phyloP scores from a whole-genome alignment of 2,329 filamentous ascomycete genomes.

The Hymenoscyphus fraxineus region DNA sequence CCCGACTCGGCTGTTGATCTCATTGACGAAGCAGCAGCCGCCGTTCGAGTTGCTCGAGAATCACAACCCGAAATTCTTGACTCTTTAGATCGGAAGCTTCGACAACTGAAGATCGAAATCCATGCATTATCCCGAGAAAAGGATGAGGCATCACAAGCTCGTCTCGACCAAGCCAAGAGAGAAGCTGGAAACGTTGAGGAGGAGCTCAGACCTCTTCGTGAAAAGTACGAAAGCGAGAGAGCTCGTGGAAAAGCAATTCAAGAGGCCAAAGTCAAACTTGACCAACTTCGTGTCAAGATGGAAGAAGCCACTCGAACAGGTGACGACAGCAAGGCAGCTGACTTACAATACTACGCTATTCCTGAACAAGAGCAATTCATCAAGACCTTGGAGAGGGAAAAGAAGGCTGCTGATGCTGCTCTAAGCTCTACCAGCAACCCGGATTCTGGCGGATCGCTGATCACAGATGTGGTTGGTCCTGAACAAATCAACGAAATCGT shows the following conservation, averaged over 20 bases:
- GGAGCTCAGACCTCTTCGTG: constrained; percentile 83
- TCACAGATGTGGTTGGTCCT: constrained; percentile 90
- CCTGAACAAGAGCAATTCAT: constrained; percentile 84
- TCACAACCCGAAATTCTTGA: constrained; percentile 96
- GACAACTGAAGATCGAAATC: constrained; percentile 95
- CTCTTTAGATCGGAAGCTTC: constrained; percentile 82
- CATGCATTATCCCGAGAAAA: constrained; percentile 91
- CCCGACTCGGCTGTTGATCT: constrained; percentile 96
- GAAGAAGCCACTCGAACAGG: constrained; percentile 88
- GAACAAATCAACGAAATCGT: constrained; percentile 99
- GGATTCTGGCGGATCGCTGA: constrained; percentile 66
- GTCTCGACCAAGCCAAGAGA: constrained; percentile 77
- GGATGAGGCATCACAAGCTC: constrained; percentile 83
- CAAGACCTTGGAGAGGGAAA: constrained; percentile 74
- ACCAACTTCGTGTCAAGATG: constrained; percentile 83
- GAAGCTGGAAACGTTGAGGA: constrained; percentile 94
- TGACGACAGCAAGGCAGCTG: constrained; percentile 82
- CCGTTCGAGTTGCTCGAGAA: constrained; percentile 92
- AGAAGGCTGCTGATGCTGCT: constrained; percentile 71
- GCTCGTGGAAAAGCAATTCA: constrained; percentile 87
- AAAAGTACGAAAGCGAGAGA: constrained; percentile 95
- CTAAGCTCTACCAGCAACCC: constrained; percentile 50
- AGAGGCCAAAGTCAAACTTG: constrained; percentile 90
- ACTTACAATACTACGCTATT: constrained; percentile 95
- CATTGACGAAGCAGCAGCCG: constrained; percentile 92